A percentile compares a stretch with the other conserved stretches of the same genome.
Evolutionary conservation across 2,329 filamentous ascomycete genomes (phyloP).

Genomic region (Fusarium sororula): DNA sequence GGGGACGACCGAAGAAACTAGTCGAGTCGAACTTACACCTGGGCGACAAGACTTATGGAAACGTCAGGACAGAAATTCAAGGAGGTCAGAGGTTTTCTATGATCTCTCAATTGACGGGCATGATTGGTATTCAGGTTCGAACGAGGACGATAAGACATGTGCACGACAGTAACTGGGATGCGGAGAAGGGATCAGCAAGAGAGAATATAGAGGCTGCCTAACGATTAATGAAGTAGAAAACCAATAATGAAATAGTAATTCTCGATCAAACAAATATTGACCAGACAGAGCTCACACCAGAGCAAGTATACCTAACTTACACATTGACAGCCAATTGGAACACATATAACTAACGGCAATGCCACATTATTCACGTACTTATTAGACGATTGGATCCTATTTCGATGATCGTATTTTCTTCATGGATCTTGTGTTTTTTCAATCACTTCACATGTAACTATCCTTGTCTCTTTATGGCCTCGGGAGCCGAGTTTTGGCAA

Average conservation of each 20-base stretch:
- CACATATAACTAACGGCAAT: background rate
- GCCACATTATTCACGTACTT: background rate
- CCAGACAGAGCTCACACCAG: background rate
- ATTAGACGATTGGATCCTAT: background rate
- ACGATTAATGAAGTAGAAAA: conserved; percentile 15
- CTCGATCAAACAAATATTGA: background rate
- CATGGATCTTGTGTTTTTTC: background rate
- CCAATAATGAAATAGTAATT: background rate
- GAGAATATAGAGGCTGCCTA: background rate
- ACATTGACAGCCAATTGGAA: background rate
- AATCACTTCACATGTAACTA: background rate
- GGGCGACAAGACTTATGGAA: conserved; percentile 44
- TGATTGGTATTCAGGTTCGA: conserved; percentile 37
- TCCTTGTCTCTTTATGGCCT: background rate
- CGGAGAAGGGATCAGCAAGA: conserved; percentile 13
- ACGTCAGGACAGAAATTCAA: conserved; percentile 46
- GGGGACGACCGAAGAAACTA: conserved; percentile 38
- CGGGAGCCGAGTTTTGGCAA: background rate
- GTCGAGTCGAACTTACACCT: conserved; percentile 38
- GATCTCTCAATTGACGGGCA: conserved; percentile 34
- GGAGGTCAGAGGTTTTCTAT: conserved; percentile 38
- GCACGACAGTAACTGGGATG: conserved; percentile 12
- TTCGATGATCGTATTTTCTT: background rate
- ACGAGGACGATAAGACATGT: conserved; percentile 33
- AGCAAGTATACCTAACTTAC: background rate